phyloP scores from a whole-genome alignment of 1,284 basidiomycete genomes.

The Butyriboletus appendiculatus region DNA sequence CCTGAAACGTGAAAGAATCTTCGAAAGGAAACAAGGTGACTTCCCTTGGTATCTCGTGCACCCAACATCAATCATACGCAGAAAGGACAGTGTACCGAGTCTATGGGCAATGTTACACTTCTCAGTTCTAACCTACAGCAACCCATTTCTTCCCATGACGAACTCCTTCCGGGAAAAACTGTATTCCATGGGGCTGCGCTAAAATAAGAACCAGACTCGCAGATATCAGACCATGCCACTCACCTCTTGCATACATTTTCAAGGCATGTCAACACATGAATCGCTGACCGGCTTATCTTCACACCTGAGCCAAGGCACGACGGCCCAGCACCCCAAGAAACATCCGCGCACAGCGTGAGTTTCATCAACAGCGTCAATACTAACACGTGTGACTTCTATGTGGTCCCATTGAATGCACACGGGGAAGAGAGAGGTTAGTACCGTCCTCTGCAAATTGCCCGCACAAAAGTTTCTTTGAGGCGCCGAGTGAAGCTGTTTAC shows the following conservation, averaged over 20 bases:
- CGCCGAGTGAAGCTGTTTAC: neutral
- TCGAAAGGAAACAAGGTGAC: neutral
- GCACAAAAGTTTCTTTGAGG: neutral
- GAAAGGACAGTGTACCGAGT: neutral
- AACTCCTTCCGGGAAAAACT: neutral
- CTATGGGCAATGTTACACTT: neutral
- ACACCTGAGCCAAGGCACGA: neutral
- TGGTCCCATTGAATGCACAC: neutral
- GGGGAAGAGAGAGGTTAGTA: neutral
- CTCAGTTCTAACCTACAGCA: neutral
- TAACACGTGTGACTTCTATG: neutral
- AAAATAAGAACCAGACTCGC: neutral
- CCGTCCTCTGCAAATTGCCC: neutral
- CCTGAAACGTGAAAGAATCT: neutral
- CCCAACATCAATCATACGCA: neutral
- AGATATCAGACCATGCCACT: neutral
- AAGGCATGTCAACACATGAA: neutral
- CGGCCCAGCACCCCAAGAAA: neutral
- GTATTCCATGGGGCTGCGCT: neutral
- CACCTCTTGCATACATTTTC: neutral
- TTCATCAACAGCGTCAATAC: neutral
- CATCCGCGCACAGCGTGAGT: neutral
- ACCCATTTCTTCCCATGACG: constrained; percentile 1
- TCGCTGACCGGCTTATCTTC: neutral
- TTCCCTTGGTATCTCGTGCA: neutral